Percentiles rank a stretch among this genome's conserved stretches.
These are phyloP conservation scores for Cymbidium sinense DNA, from an alignment of 106 monocot genomes.

Conservation along the genomic window DNA sequence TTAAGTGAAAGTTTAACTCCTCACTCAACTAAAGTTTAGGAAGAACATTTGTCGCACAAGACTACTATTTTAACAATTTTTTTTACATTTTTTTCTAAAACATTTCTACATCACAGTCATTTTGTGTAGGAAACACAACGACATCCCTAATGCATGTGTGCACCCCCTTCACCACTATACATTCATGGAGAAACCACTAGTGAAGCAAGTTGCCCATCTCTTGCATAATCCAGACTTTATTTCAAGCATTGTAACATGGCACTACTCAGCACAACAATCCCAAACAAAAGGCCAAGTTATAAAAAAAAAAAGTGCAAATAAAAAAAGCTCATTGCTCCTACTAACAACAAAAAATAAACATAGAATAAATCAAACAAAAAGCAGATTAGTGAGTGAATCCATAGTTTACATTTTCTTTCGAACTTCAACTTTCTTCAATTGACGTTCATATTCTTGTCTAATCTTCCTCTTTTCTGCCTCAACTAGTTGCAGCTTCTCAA, in stretches of 20 bases:
- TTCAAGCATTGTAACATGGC: neutral
- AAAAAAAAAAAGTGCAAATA: neutral
- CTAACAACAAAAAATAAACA: neutral
- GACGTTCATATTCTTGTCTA: slow-evolving; percentile 81
- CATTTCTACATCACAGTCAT: neutral
- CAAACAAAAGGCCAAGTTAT: neutral
- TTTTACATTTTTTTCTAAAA: neutral
- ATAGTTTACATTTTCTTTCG: slow-evolving; percentile 75
- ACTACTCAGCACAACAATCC: neutral
- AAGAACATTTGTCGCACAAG: slow-evolving; percentile 1
- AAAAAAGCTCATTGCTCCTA: neutral
- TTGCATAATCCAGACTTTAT: neutral
- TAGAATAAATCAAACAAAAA: neutral
- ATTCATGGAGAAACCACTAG: neutral
- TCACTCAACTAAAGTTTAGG: neutral
- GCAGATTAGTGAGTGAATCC: neutral
- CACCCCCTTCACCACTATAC: neutral
- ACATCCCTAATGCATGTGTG: neutral
- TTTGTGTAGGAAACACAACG: neutral
- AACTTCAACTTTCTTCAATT: slow-evolving; percentile 91
- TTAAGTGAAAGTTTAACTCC: neutral
- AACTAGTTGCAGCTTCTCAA: slow-evolving; percentile 91
- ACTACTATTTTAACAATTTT: neutral
- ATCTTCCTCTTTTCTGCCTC: slow-evolving; percentile 96
- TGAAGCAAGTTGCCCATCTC: neutral